Base-by-base conservation (phyloP, 208 protist species). In the Tritrichomonas musculus region DNA sequence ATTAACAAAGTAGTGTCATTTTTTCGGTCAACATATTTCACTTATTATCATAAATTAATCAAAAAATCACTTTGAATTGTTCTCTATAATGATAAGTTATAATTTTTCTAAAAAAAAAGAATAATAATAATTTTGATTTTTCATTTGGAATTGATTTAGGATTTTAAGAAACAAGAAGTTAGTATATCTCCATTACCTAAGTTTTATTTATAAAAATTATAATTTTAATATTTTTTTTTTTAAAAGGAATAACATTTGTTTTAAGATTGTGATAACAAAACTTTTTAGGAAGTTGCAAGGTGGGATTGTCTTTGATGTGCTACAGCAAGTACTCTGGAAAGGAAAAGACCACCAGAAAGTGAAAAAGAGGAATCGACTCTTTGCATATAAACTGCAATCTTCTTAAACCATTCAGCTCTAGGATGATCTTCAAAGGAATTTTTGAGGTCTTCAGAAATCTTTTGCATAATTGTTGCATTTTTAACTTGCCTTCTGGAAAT, bases 371-470 rank as follows among this genome's bases (percentile, higher is more conserved):
- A 88, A 0, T 3, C 27, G 0, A 47, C 8, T 27, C 33, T n/a
- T 88, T 88, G 77, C 14, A 57, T 88, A 27, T 88, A 88, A n/a
- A 88, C 77, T 13, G 20, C 41, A 8, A 57, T 88, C 27, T 57
- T 88, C 77, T 88, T 88, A 47, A 88, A 88, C 77, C 77, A 88
- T 8, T 88, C 77, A 17, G 41, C 25, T 57, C 77, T 53, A n/a
- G 77, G 77, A 47, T 88, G 77, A 39, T 88, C 47, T 33, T 53
- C 44, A 30, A 88, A 88, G 53, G 25, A 25, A 20, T 60, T 60
- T 33, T 57, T 88, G 1, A 88, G 44, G 44, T 88, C 77, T 33
- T 88, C 47, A 20, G 77, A 25, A 27, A 88, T 88, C 27, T 27
- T 47, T 27, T 44, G 13, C 47, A 88, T 88, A 33, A 88, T 13